Evolutionary conservation across 176 grass and related monocot species (phyloP).

Genomic region (Alloteropsis semialata): DNA sequence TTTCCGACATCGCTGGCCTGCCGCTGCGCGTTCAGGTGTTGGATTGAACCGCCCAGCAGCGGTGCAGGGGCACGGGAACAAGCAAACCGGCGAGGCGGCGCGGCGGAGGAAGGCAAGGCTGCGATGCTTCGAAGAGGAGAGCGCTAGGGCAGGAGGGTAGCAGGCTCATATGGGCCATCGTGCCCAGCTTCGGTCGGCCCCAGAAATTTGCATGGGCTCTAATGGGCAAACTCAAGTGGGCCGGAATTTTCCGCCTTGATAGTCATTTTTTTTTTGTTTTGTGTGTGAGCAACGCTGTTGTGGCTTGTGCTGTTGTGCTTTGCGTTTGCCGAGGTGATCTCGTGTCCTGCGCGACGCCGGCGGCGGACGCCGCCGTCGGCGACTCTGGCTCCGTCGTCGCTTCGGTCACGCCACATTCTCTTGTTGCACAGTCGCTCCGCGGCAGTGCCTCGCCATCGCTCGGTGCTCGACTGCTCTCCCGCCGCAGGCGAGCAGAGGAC

Average conservation of each 20-base stretch:
- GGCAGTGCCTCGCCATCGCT: background rate
- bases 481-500: background rate
- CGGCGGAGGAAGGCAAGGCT: background rate
- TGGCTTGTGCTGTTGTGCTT: no score
- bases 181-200: background rate
- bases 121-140: background rate
- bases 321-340: background rate
- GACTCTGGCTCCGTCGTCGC: background rate
- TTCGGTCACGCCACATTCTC: background rate
- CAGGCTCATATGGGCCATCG: background rate
- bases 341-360: background rate
- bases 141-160: background rate
- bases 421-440: background rate
- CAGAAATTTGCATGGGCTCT: background rate
- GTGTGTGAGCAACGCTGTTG: no score
- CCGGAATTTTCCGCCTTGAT: no score
- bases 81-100: background rate
- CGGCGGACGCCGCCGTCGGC: background rate
- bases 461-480: background rate
- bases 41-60: background rate
- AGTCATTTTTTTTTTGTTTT: no score
- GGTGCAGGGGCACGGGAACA: background rate
- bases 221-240: background rate
- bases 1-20: conserved; percentile 26
- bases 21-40: background rate